Conservation (phyloP, 129 eudicot species). For the Escallonia rubra region DNA sequence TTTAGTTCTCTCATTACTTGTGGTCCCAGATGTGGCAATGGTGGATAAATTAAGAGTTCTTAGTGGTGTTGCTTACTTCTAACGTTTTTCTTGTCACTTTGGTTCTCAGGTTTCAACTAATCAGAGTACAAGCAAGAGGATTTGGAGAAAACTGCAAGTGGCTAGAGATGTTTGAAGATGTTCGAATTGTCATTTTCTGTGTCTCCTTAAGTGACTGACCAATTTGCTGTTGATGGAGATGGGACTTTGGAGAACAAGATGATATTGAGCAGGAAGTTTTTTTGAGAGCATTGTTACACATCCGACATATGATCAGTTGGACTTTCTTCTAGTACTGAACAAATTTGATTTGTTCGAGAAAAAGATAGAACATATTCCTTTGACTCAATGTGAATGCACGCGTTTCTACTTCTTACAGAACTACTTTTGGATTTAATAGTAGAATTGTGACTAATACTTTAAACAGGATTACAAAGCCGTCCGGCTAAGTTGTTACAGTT, state of each 20-base stretch:
- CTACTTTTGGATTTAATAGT: no score
- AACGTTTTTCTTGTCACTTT: background rate
- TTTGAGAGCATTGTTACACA: conserved; percentile 80
- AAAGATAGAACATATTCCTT: conserved; percentile 60
- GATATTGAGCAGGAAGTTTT: conserved; percentile 61
- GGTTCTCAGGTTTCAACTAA: conserved; percentile 67
- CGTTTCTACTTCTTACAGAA: no score
- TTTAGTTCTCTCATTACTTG: no score
- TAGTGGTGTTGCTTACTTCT: conserved; percentile 5
- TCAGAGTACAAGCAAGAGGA: conserved; percentile 87
- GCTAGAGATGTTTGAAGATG: conserved; percentile 97
- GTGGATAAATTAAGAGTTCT: no score
- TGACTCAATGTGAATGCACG: conserved; percentile 79
- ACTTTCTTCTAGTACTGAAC: conserved; percentile 79
- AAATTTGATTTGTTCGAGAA: conserved; percentile 84
- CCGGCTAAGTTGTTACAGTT: no score
- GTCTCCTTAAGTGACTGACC: conserved; percentile 85
- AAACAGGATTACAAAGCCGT: no score
- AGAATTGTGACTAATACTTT: no score
- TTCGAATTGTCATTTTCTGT: conserved; percentile 73
- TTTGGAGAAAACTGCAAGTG: conserved; percentile 90
- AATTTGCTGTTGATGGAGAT: conserved; percentile 40
- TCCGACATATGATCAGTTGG: conserved; percentile 82
- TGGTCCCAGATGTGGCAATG: no score
- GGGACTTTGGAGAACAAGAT: conserved; percentile 71